Percentiles rank a stretch among this genome's conserved stretches.
These are phyloP conservation scores for Suhomyces taliae DNA, from an alignment of 1,139 yeast genomes.

Conservation along the genomic window DNA sequence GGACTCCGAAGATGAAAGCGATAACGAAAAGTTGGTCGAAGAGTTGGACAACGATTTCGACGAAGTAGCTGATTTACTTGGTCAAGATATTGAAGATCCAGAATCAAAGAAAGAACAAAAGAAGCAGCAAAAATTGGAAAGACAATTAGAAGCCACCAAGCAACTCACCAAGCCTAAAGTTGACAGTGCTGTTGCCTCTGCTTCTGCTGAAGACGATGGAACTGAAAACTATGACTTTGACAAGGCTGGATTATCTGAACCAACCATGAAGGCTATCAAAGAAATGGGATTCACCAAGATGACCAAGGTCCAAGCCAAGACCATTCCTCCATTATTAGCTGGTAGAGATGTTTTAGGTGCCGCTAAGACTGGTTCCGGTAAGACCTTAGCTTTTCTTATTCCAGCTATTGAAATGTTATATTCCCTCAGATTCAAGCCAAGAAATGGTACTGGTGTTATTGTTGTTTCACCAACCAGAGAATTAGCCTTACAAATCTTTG, in stretches of 20 bases:
- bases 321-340: constrained; percentile 92
- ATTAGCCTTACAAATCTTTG: constrained; percentile 93
- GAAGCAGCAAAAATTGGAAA: constrained; percentile 20
- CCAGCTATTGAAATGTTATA: constrained; percentile 94
- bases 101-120: constrained; percentile 28
- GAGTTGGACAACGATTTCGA: constrained; percentile 54
- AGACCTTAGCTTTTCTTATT: constrained; percentile 88
- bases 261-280: constrained; percentile 74
- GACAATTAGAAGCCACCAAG: constrained; percentile 20
- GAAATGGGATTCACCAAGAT: constrained; percentile 86
- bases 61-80: constrained; percentile 56
- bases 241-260: constrained; percentile 64
- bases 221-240: constrained; percentile 44
- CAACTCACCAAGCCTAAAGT: constrained; percentile 30
- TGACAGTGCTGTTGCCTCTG: constrained; percentile 21
- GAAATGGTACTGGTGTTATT: constrained; percentile 89
- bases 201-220: constrained; percentile 34
- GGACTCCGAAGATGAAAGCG: constrained; percentile 29
- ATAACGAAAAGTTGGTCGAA: constrained; percentile 46
- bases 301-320: constrained; percentile 93
- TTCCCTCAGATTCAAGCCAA: constrained; percentile 84
- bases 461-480: constrained; percentile 89
- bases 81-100: constrained; percentile 43
- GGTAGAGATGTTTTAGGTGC: constrained; percentile 97
- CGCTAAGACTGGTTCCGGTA: constrained; percentile 98